Conservation (phyloP, 2,329 filamentous ascomycete species). For the Uncinocarpus reesii region DNA sequence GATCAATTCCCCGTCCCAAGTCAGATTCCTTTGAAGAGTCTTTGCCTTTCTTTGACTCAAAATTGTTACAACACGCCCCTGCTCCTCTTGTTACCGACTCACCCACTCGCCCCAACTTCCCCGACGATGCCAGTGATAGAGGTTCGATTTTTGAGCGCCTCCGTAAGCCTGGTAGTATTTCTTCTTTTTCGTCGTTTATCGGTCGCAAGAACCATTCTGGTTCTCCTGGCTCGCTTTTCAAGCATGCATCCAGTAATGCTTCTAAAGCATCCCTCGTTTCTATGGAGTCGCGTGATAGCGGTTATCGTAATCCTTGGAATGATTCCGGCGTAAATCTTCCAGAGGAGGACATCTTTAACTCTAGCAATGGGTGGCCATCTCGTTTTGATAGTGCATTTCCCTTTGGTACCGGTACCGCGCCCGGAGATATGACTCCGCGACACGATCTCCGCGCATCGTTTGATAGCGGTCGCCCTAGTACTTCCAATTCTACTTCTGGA, state of each 20-base stretch:
- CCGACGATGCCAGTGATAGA: slow-evolving; percentile 68
- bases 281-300: slow-evolving; percentile 88
- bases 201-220: slow-evolving; percentile 91
- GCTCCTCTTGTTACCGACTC: slow-evolving; percentile 72
- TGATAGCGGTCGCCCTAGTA: slow-evolving; percentile 84
- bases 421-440: slow-evolving; percentile 73
- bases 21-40: slow-evolving; percentile 98
- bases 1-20: slow-evolving; percentile 93
- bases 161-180: slow-evolving; percentile 88
- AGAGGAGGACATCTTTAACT: slow-evolving; percentile 65
- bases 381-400: slow-evolving; percentile 55
- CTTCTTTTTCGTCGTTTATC: slow-evolving; percentile 89
- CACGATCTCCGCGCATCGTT: slow-evolving; percentile 75
- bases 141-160: slow-evolving; percentile 83
- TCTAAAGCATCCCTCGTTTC: slow-evolving; percentile 94
- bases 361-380: slow-evolving; percentile 45
- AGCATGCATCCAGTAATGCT: slow-evolving; percentile 74
- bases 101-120: slow-evolving; percentile 74
- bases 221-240: slow-evolving; percentile 80
- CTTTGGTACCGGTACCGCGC: slow-evolving; percentile 48
- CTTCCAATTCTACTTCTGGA: slow-evolving; percentile 95
- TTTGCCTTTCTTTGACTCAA: slow-evolving; percentile 91
- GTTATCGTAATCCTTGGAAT: slow-evolving; percentile 95
- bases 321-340: slow-evolving; percentile 90
- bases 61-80: slow-evolving; percentile 86